phyloP scores from a whole-genome alignment of 371 early-diverging fungal genomes.

The Dichotomocladium elegans region DNA sequence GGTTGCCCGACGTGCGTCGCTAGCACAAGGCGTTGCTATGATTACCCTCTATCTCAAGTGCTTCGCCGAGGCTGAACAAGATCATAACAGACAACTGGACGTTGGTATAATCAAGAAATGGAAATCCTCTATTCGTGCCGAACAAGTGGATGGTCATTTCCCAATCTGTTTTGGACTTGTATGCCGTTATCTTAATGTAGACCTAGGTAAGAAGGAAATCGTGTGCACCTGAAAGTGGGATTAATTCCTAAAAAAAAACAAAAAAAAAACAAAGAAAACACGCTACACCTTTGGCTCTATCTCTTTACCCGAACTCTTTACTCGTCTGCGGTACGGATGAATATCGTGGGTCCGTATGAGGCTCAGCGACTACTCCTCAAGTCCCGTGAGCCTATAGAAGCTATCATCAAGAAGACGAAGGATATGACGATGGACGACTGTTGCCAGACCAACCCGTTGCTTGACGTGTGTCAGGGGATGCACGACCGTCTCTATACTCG shows the following conservation, averaged over 20 bases:
- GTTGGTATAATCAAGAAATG: slow-evolving; percentile 41
- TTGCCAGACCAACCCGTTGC: slow-evolving; percentile 67
- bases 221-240: too few species aligned
- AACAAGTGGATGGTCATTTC: slow-evolving; percentile 62
- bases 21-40: slow-evolving; percentile 70
- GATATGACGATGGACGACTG: slow-evolving; percentile 50
- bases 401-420: slow-evolving; percentile 39
- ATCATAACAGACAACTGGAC: too few species aligned
- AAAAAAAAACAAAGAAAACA: slow-evolving; percentile 48
- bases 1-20: slow-evolving; percentile 67
- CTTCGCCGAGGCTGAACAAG: slow-evolving; percentile 27
- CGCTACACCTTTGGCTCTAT: slow-evolving; percentile 75
- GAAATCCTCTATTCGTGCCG: slow-evolving; percentile 53
- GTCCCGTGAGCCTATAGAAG: slow-evolving; percentile 54
- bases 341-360: slow-evolving; percentile 84
- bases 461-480: slow-evolving; percentile 86
- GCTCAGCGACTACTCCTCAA: slow-evolving; percentile 73
- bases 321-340: slow-evolving; percentile 87
- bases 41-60: slow-evolving; percentile 59
- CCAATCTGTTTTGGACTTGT: slow-evolving; percentile 69
- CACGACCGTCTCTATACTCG: slow-evolving; percentile 87
- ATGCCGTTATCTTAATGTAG: slow-evolving; percentile 55
- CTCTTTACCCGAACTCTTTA: slow-evolving; percentile 78
- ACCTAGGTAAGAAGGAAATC: slow-evolving; percentile 37
- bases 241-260: too few species aligned